Conservation (phyloP, 1,139 yeast species). For the Geotrichum restrictum region DNA sequence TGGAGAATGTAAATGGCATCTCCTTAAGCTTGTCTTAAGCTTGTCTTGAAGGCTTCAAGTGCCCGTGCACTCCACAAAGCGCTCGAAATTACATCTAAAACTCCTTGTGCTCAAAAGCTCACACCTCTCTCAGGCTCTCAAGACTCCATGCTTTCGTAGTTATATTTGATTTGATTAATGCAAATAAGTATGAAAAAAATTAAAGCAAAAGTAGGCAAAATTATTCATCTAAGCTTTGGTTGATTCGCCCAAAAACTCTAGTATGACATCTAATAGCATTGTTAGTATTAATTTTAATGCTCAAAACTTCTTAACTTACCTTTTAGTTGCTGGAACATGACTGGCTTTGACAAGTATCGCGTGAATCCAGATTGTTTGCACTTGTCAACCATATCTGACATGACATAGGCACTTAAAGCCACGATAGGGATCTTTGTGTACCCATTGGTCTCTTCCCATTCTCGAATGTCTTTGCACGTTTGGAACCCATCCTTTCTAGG, state of each 20-base stretch:
- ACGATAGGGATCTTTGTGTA: slow-evolving; percentile 58
- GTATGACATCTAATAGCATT: not conserved
- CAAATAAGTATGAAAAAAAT: not conserved
- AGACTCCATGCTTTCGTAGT: too few relatives aligned
- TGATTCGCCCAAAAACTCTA: not conserved
- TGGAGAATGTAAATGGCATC: too few relatives aligned
- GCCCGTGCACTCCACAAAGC: too few relatives aligned
- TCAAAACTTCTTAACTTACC: slow-evolving; percentile 16
- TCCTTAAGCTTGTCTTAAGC: too few relatives aligned
- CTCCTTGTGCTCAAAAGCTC: too few relatives aligned
- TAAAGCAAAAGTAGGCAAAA: not conserved
- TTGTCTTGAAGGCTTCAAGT: too few relatives aligned
- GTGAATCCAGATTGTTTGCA: slow-evolving; percentile 75
- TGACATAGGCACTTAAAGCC: slow-evolving; percentile 79
- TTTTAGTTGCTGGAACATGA: slow-evolving; percentile 33
- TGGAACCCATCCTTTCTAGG: slow-evolving; percentile 83
- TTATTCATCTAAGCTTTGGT: not conserved
- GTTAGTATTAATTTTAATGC: not conserved
- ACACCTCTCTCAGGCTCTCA: too few relatives aligned
- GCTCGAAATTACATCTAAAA: too few relatives aligned
- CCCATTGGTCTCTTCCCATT: slow-evolving; percentile 66
- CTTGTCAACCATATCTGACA: slow-evolving; percentile 75
- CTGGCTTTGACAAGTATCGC: slow-evolving; percentile 71
- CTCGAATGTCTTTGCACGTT: slow-evolving; percentile 70
- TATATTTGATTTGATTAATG: not conserved